Percentiles rank a stretch among this genome's conserved stretches.
Evolutionary conservation across 495 filamentous ascomycete genomes (phyloP).

Genomic region (Aspergillus cavernicola): DNA sequence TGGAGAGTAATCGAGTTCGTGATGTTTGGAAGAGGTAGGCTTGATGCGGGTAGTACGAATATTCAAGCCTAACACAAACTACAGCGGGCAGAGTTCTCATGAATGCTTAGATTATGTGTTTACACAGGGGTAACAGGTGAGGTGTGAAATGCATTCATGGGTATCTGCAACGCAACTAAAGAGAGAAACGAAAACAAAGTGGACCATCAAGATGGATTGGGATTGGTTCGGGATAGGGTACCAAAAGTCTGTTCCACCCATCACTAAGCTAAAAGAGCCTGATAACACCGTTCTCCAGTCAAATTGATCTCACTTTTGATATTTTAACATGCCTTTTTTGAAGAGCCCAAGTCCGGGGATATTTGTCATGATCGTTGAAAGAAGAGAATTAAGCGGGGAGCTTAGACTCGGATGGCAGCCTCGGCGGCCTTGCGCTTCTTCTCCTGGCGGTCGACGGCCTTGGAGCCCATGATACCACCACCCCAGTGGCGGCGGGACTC

Average conservation of each 20-base stretch:
- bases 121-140: conserved; percentile 15
- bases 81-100: conserved; percentile 22
- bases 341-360: conserved; percentile 4
- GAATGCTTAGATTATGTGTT: conserved; percentile 17
- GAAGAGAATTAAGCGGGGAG: conserved; percentile 6
- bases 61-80: too few species aligned
- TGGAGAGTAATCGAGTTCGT: too few species aligned
- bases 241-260: conserved; percentile 1
- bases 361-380: conserved; percentile 18
- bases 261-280: conserved; percentile 13
- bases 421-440: conserved; percentile 97
- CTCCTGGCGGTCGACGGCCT: conserved; percentile 87
- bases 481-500: conserved; percentile 93
- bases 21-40: too few species aligned
- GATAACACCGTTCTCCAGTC: conserved; percentile 22
- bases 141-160: conserved; percentile 48
- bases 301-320: conserved; percentile 17
- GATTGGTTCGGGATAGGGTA: conserved; percentile 16
- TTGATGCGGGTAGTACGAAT: too few species aligned
- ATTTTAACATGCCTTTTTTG: conserved; percentile 16
- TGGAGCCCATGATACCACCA: conserved; percentile 99
- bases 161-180: conserved; percentile 41
- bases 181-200: conserved; percentile 8
- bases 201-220: conserved; percentile 23
- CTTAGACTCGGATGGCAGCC: conserved; percentile 91